These are phyloP conservation scores for Euphrasia confusa DNA, from an alignment of 257 asterid genomes.

Conservation along the genomic window DNA sequence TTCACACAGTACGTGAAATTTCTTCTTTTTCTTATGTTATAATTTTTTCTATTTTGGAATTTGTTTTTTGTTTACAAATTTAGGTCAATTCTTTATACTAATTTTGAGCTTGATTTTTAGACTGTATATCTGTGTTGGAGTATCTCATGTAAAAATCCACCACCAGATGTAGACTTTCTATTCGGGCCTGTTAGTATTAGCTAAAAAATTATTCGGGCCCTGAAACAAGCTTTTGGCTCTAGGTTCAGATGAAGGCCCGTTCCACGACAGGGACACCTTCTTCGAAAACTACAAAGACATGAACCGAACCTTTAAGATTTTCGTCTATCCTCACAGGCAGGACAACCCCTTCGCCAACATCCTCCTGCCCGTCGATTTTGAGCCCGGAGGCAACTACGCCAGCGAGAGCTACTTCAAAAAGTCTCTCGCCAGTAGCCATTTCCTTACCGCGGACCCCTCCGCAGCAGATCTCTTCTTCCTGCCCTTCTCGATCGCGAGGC, in stretches of 20 bases:
- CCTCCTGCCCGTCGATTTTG: conserved; percentile 59
- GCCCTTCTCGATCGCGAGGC: conserved; percentile 77
- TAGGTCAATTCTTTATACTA: neutral
- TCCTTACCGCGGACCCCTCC: conserved; percentile 51
- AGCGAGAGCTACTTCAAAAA: conserved; percentile 92
- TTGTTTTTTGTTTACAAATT: neutral
- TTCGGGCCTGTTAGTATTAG: neutral
- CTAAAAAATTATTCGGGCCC: conserved; percentile 22
- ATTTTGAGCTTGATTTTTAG: neutral
- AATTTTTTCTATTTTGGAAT: neutral
- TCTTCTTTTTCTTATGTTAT: conserved; percentile 1
- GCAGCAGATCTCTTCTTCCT: conserved; percentile 72
- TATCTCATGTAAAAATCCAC: neutral
- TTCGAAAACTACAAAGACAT: conserved; percentile 58
- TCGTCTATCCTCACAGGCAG: conserved; percentile 53
- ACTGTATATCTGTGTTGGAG: neutral
- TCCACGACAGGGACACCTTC: conserved; percentile 62
- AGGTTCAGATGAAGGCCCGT: conserved; percentile 42
- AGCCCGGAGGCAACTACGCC: conserved; percentile 87
- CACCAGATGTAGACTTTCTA: neutral
- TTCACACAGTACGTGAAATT: conserved; percentile 31
- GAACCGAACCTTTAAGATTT: conserved; percentile 63
- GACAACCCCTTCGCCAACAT: conserved; percentile 68
- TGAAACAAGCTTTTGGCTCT: conserved; percentile 21
- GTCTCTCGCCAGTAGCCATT: conserved; percentile 65